These are phyloP conservation scores for Zalaria obscura DNA, from an alignment of 2,329 filamentous ascomycete species.

Conservation along the genomic window DNA sequence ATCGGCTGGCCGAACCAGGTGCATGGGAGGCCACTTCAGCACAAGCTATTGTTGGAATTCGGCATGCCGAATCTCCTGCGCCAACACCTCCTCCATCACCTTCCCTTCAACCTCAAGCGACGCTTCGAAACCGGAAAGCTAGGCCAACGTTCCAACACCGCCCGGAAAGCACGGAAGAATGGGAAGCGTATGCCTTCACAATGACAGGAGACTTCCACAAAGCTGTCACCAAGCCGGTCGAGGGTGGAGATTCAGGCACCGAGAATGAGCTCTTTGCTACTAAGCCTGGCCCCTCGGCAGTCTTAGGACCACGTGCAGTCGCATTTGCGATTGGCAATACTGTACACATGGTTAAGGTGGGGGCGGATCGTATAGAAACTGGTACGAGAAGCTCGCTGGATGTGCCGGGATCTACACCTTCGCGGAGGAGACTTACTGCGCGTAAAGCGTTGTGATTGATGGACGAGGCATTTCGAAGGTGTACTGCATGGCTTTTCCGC, in stretches of 20 bases:
- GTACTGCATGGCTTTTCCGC: too few relatives aligned
- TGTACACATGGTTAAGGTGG: slow-evolving; percentile 3
- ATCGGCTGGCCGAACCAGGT: slow-evolving; percentile 47
- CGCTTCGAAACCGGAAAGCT: slow-evolving; percentile 3
- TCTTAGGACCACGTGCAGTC: slow-evolving; percentile 2
- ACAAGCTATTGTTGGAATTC: slow-evolving; percentile 49
- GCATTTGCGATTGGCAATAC: slow-evolving; percentile 3
- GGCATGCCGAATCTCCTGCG: slow-evolving; percentile 19
- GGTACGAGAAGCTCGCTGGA: slow-evolving; percentile 2
- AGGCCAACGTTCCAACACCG: slow-evolving; percentile 1
- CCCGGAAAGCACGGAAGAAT: slow-evolving; percentile 19
- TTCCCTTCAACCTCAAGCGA: slow-evolving; percentile 6
- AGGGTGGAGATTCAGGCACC: background rate
- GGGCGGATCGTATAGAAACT: slow-evolving; percentile 1
- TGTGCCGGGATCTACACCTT: background rate
- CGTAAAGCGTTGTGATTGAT: slow-evolving; percentile 1
- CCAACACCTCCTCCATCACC: slow-evolving; percentile 5
- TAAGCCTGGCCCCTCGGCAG: slow-evolving; percentile 1
- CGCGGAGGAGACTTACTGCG: slow-evolving; percentile 1
- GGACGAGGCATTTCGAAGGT: too few relatives aligned
- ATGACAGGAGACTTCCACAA: slow-evolving; percentile 2
- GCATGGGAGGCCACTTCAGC: slow-evolving; percentile 48
- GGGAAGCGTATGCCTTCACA: slow-evolving; percentile 36
- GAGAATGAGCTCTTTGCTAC: slow-evolving; percentile 5
- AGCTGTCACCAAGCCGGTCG: slow-evolving; percentile 1